Conservation (phyloP, 345 rosid genomes). For the Eucalyptus brandiana region DNA sequence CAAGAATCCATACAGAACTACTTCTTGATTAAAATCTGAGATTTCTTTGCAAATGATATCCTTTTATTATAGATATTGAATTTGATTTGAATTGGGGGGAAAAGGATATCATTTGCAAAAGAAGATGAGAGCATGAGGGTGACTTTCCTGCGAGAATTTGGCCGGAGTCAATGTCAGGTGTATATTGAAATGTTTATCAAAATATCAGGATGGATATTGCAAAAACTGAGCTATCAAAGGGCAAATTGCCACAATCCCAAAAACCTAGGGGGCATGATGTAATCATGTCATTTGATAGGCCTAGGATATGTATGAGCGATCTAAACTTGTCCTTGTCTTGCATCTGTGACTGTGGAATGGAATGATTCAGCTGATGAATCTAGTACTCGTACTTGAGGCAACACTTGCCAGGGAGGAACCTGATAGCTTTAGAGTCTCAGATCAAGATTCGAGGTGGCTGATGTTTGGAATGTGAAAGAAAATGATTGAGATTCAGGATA, state of each 20-base stretch:
- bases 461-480: neutral
- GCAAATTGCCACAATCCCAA: neutral
- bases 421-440: neutral
- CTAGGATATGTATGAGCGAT: neutral
- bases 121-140: neutral
- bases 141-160: neutral
- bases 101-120: neutral
- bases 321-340: neutral
- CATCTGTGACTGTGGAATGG: neutral
- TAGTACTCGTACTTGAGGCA: neutral
- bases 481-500: neutral
- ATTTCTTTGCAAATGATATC: neutral
- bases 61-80: neutral
- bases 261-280: neutral
- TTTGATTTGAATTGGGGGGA: neutral
- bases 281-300: neutral
- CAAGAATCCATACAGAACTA: neutral
- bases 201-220: neutral
- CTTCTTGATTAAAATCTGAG: neutral
- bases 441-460: neutral
- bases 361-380: neutral
- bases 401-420: neutral
- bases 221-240: neutral
- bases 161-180: neutral
- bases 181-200: neutral